A percentile compares a stretch with the other conserved stretches of the same genome.
Conservation (phyloP, 2,329 filamentous ascomycete genomes). For the Cladobotryum mycophilum region DNA sequence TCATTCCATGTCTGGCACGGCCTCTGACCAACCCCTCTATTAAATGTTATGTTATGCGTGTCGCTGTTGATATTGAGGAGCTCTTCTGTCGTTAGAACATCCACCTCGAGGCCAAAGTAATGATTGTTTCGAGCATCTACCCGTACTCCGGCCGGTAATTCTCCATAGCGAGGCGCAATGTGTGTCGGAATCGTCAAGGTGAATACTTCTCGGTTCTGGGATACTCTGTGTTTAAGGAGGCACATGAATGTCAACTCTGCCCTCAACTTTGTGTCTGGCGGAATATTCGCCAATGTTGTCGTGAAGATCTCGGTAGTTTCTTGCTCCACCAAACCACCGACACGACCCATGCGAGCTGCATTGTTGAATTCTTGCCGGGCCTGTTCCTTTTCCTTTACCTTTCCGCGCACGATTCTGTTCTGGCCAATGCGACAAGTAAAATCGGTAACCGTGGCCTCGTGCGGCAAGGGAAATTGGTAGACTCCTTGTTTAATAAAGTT, state of each 20-base stretch:
- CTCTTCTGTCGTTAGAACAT: no score
- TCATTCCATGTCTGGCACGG: slow-evolving; percentile 8
- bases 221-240: slow-evolving; percentile 9
- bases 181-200: slow-evolving; percentile 12
- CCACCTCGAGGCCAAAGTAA: no score
- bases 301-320: slow-evolving; percentile 13
- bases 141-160: neutral
- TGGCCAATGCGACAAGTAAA: no score
- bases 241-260: slow-evolving; percentile 11
- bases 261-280: slow-evolving; percentile 8
- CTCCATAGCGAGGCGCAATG: slow-evolving; percentile 10
- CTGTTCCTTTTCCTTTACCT: slow-evolving; percentile 9
- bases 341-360: neutral
- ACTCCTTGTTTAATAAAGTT: no score
- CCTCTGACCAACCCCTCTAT: no score
- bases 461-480: no score
- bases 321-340: slow-evolving; percentile 8
- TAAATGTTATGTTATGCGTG: no score
- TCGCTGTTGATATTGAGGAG: no score
- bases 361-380: slow-evolving; percentile 8
- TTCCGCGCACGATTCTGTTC: neutral
- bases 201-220: neutral
- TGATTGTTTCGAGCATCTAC: no score
- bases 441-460: no score
- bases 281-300: neutral